Conservation (phyloP, 805 yeast species). For the Tetrapisispora nanseiensis region DNA sequence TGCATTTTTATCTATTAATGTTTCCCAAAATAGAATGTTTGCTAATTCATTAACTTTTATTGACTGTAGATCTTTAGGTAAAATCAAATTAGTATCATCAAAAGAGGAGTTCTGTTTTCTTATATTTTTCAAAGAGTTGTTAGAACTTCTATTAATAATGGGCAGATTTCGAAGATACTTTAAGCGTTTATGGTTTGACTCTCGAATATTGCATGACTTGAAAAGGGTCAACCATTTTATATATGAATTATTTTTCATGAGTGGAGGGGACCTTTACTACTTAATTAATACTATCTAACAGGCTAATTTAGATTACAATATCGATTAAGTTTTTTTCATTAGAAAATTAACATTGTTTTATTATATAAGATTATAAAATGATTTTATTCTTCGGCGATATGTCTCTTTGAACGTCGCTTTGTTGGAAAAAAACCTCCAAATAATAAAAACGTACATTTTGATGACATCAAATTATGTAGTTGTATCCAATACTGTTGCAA, state of each 20-base stretch:
- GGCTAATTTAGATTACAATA: too few relatives aligned
- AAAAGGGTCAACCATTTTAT: constrained; percentile 1
- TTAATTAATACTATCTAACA: too few relatives aligned
- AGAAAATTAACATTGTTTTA: too few relatives aligned
- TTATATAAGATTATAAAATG: too few relatives aligned
- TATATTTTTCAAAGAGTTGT: background rate
- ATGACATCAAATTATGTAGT: too few relatives aligned
- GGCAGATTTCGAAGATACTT: background rate
- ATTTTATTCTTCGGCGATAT: too few relatives aligned
- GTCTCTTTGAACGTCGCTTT: too few relatives aligned
- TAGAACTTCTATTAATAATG: background rate
- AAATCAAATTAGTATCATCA: background rate
- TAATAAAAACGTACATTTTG: too few relatives aligned
- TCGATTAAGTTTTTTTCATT: too few relatives aligned
- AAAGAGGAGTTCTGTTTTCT: background rate
- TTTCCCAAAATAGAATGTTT: background rate
- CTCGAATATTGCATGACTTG: background rate
- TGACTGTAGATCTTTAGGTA: background rate
- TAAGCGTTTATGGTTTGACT: background rate
- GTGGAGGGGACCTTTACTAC: too few relatives aligned
- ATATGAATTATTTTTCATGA: background rate
- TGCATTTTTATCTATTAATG: background rate
- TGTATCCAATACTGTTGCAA: too few relatives aligned
- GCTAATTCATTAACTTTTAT: background rate
- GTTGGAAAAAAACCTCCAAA: too few relatives aligned